These are phyloP conservation scores for Reutealis trisperma DNA, from an alignment of 345 rosid genomes.

Conservation along the genomic window DNA sequence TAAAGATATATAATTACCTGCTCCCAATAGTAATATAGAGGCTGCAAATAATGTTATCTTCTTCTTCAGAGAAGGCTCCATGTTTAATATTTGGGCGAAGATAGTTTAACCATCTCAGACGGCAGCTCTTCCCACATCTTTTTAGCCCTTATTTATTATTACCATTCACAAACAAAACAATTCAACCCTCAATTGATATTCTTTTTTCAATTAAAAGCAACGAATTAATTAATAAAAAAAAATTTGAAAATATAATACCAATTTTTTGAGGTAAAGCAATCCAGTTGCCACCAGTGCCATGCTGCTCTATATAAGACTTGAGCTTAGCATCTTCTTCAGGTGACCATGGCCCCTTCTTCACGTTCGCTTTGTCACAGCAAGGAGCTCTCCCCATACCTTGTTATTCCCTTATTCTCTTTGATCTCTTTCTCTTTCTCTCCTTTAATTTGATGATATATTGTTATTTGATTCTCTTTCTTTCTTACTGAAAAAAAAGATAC, in stretches of 20 bases:
- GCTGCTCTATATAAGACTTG: slow-evolving; percentile 32
- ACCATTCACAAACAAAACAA: too few relatives aligned
- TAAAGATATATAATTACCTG: slow-evolving; percentile 18
- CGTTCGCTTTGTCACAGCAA: slow-evolving; percentile 40
- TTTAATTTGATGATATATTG: slow-evolving; percentile 11
- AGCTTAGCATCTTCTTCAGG: slow-evolving; percentile 42
- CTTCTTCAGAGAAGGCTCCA: slow-evolving; percentile 41
- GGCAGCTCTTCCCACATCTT: slow-evolving; percentile 42
- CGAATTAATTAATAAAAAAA: too few relatives aligned
- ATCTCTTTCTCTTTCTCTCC: too few relatives aligned
- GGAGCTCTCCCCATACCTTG: slow-evolving; percentile 39
- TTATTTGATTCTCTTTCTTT: slow-evolving; percentile 14
- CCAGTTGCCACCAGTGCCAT: slow-evolving; percentile 45
- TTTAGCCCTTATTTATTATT: slow-evolving; percentile 22
- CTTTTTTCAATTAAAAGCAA: too few relatives aligned
- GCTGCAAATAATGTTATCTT: slow-evolving; percentile 39
- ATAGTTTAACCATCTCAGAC: slow-evolving; percentile 38
- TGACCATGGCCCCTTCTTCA: slow-evolving; percentile 43
- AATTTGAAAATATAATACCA: background rate
- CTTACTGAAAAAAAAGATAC: slow-evolving; percentile 7
- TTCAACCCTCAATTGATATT: too few relatives aligned
- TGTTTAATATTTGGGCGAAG: slow-evolving; percentile 39
- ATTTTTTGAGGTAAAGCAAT: slow-evolving; percentile 41
- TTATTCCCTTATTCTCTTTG: background rate
- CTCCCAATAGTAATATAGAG: slow-evolving; percentile 39